Percentiles rank a stretch among this genome's conserved stretches.
Conservation (phyloP, 2,329 filamentous ascomycete genomes). For the Pseudogymnoascus sp. region DNA sequence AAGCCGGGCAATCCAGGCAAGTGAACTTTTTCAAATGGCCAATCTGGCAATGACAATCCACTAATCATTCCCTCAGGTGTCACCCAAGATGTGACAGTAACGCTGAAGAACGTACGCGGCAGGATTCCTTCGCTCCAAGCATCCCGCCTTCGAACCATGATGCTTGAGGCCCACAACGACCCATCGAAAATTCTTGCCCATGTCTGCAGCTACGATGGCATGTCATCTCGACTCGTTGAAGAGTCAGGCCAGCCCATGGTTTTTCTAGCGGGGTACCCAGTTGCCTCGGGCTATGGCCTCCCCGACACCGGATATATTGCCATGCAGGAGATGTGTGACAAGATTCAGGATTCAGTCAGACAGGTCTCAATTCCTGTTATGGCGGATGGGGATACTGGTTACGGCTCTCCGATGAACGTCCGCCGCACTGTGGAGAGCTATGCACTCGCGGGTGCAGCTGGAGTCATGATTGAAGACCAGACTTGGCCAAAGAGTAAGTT, state of each 20-base stretch:
- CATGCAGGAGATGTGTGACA: slow-evolving; percentile 39
- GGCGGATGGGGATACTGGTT: slow-evolving; percentile 43
- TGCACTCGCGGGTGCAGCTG: slow-evolving; percentile 29
- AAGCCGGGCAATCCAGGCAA: slow-evolving; percentile 13
- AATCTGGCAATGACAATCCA: background rate
- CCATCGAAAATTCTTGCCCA: slow-evolving; percentile 39
- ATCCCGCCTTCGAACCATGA: slow-evolving; percentile 33
- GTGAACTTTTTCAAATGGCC: background rate
- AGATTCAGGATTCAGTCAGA: slow-evolving; percentile 37
- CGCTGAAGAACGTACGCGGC: slow-evolving; percentile 31
- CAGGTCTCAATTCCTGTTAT: slow-evolving; percentile 36
- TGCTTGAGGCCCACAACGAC: slow-evolving; percentile 35
- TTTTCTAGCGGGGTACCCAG: slow-evolving; percentile 38
- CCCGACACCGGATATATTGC: slow-evolving; percentile 45
- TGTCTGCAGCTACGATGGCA: slow-evolving; percentile 37
- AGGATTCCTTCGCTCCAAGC: slow-evolving; percentile 34
- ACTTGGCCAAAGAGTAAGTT: slow-evolving; percentile 41
- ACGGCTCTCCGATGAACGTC: slow-evolving; percentile 43
- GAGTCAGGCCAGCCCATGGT: slow-evolving; percentile 41
- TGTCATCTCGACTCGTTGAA: slow-evolving; percentile 38
- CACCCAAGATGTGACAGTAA: slow-evolving; percentile 15
- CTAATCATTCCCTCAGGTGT: slow-evolving; percentile 1
- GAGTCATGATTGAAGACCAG: slow-evolving; percentile 41
- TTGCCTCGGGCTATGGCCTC: slow-evolving; percentile 35
- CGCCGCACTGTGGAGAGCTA: slow-evolving; percentile 39